Evolutionary conservation across 2,329 filamentous ascomycete species (phyloP).

Genomic region (Botrytis paeoniae): DNA sequence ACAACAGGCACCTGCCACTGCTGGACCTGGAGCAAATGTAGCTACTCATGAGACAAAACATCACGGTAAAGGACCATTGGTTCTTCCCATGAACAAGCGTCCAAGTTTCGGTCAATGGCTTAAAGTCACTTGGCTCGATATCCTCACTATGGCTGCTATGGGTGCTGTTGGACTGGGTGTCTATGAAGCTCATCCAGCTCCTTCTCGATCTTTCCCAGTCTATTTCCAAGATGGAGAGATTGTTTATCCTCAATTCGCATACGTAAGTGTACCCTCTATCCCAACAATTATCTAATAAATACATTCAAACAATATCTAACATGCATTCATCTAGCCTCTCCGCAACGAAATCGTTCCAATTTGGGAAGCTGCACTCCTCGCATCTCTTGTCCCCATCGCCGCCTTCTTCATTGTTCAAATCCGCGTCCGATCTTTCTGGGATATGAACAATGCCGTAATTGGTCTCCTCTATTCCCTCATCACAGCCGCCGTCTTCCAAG

Average conservation of each 20-base stretch:
- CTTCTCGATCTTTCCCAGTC: conserved; percentile 67
- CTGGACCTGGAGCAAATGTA: conserved; percentile 7
- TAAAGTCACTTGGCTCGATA: conserved; percentile 64
- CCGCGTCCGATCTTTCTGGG: conserved; percentile 65
- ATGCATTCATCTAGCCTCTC: conserved; percentile 41
- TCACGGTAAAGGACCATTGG: conserved; percentile 23
- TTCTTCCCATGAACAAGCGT: conserved; percentile 45
- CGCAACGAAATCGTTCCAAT: conserved; percentile 70
- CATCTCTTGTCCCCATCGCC: conserved; percentile 60
- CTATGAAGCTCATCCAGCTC: conserved; percentile 62
- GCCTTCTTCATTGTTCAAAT: conserved; percentile 66
- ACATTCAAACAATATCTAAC: neutral
- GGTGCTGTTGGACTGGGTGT: conserved; percentile 66
- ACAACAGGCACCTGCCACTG: neutral
- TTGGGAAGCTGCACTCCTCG: conserved; percentile 66
- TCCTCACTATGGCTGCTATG: conserved; percentile 64
- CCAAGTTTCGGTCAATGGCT: conserved; percentile 69
- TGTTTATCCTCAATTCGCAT: conserved; percentile 68
- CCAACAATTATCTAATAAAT: neutral
- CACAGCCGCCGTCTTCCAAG: conserved; percentile 67
- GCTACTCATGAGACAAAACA: neutral
- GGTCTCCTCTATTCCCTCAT: conserved; percentile 70
- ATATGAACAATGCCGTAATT: conserved; percentile 67
- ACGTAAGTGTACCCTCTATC: conserved; percentile 41
- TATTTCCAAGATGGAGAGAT: conserved; percentile 64